phyloP scores from a whole-genome alignment of 2,329 filamentous ascomycete genomes.

The Monilinia fructigena region DNA sequence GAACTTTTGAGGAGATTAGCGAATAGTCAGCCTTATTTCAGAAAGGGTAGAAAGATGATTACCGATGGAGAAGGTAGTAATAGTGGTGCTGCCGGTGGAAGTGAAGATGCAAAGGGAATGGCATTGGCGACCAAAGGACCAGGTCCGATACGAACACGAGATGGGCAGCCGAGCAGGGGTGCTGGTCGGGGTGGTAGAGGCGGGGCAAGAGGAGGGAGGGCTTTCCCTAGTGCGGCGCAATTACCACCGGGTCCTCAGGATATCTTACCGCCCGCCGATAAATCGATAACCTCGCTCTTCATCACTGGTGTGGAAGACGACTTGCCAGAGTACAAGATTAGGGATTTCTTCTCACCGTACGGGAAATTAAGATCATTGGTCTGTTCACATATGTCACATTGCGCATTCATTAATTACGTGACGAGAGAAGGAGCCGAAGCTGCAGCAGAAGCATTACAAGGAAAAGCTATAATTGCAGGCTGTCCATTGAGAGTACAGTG shows the following conservation, averaged over 20 bases:
- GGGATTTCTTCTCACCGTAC: slow-evolving; percentile 84
- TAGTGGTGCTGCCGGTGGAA: slow-evolving; percentile 36
- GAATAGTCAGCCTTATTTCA: slow-evolving; percentile 91
- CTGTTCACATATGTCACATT: slow-evolving; percentile 95
- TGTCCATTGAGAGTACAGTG: slow-evolving; percentile 88
- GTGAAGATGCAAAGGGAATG: slow-evolving; percentile 43
- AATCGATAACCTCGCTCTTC: slow-evolving; percentile 88
- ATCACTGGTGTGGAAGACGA: slow-evolving; percentile 96
- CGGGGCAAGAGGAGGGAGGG: slow-evolving; percentile 46
- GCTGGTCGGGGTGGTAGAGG: slow-evolving; percentile 43
- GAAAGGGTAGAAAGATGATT: slow-evolving; percentile 72
- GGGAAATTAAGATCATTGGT: slow-evolving; percentile 90
- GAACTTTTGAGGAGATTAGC: slow-evolving; percentile 83
- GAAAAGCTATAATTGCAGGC: slow-evolving; percentile 83
- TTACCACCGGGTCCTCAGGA: slow-evolving; percentile 80
- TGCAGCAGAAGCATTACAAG: slow-evolving; percentile 81
- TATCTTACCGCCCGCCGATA: slow-evolving; percentile 79
- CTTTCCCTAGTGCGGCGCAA: slow-evolving; percentile 69
- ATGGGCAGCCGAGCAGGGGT: slow-evolving; percentile 50
- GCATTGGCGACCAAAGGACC: slow-evolving; percentile 53
- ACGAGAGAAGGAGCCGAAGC: slow-evolving; percentile 80
- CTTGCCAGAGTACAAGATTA: slow-evolving; percentile 85
- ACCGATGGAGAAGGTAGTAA: slow-evolving; percentile 38
- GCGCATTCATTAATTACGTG: slow-evolving; percentile 93
- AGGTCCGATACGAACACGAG: slow-evolving; percentile 77